These are phyloP conservation scores for Chaetomium globosum DNA, from an alignment of 2,329 filamentous ascomycete genomes.

Conservation along the genomic window DNA sequence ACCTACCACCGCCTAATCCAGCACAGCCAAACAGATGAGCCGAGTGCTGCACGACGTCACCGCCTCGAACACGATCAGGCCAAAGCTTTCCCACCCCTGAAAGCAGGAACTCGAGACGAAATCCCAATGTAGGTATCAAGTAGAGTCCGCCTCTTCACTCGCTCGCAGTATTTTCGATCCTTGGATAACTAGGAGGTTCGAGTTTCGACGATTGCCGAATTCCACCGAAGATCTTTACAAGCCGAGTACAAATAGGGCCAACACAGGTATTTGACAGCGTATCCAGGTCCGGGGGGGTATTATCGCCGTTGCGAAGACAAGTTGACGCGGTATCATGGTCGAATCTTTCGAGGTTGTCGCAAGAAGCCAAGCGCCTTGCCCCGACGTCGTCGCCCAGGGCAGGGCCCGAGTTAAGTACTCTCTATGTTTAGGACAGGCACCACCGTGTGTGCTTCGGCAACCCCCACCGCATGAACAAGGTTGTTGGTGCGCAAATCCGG, in stretches of 20 bases:
- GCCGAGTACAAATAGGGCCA: background rate
- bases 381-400: slow-evolving; percentile 1
- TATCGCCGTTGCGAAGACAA: slow-evolving; percentile 8
- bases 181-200: background rate
- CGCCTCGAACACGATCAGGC: too few relatives aligned
- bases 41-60: slow-evolving; percentile 17
- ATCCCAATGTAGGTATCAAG: background rate
- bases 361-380: background rate
- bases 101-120: background rate
- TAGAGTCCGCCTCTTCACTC: background rate
- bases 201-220: background rate
- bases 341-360: background rate
- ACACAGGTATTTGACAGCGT: background rate
- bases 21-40: background rate
- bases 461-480: slow-evolving; percentile 11
- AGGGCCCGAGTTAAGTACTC: slow-evolving; percentile 6
- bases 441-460: slow-evolving; percentile 5
- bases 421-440: slow-evolving; percentile 1
- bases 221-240: background rate
- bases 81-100: background rate
- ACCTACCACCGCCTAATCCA: background rate
- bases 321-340: slow-evolving; percentile 12
- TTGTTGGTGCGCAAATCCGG: slow-evolving; percentile 19
- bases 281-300: slow-evolving; percentile 7
- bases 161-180: background rate